These are phyloP conservation scores for Artemisia princeps DNA, from an alignment of 140 eudicot species.

Conservation along the genomic window DNA sequence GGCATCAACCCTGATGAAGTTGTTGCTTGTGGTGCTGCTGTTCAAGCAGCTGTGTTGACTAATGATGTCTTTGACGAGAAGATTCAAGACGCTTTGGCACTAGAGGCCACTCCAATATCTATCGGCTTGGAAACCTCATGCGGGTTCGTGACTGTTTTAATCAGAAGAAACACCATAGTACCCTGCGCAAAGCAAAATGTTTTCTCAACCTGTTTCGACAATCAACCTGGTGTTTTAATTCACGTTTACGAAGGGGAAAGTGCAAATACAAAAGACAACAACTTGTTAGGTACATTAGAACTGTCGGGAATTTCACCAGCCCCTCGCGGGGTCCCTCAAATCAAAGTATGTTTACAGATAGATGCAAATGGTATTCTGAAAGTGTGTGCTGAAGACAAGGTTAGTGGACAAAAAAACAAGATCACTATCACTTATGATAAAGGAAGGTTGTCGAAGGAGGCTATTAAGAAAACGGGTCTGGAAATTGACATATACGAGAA, in stretches of 20 bases:
- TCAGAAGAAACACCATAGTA: constrained; percentile 30
- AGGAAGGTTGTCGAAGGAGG: constrained; percentile 23
- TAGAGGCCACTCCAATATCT: constrained; percentile 33
- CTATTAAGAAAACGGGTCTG: constrained; percentile 23
- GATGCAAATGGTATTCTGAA: constrained; percentile 38
- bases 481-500: constrained; percentile 27
- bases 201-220: constrained; percentile 14
- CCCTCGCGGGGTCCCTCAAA: constrained; percentile 45
- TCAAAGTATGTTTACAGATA: constrained; percentile 40
- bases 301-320: constrained; percentile 47
- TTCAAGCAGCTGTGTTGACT: constrained; percentile 35
- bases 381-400: constrained; percentile 24
- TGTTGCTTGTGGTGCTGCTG: constrained; percentile 40
- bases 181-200: constrained; percentile 23
- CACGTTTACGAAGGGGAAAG: constrained; percentile 14
- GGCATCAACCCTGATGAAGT: constrained; percentile 39
- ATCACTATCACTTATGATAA: constrained; percentile 18
- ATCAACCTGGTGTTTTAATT: constrained; percentile 22
- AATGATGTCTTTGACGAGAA: constrained; percentile 23
- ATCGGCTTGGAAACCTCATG: constrained; percentile 24
- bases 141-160: constrained; percentile 23
- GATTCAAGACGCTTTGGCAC: constrained; percentile 22
- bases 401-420: constrained; percentile 29
- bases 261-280: constrained; percentile 23
- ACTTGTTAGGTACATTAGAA: constrained; percentile 35